Conservation (phyloP, 1,284 basidiomycete species). For the Cutaneotrichosporon mucoides region DNA sequence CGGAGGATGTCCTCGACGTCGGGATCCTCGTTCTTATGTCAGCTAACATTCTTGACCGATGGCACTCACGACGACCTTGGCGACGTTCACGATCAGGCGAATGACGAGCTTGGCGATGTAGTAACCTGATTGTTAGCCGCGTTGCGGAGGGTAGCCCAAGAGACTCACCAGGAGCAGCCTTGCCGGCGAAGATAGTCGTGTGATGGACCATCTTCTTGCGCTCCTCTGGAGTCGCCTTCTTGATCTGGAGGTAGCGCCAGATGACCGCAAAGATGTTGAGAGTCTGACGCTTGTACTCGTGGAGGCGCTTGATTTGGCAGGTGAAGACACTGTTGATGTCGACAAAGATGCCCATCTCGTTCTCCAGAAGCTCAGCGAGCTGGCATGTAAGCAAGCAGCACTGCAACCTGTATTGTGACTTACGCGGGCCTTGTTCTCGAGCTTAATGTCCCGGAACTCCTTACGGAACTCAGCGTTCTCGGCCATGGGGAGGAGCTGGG, state of each 20-base stretch:
- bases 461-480: constrained; percentile 69
- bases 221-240: constrained; percentile 69
- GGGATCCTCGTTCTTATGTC: constrained; percentile 63
- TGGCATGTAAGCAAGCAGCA: constrained; percentile 9
- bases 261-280: constrained; percentile 63
- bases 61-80: constrained; percentile 59
- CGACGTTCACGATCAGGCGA: constrained; percentile 82
- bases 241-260: constrained; percentile 76
- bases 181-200: constrained; percentile 82
- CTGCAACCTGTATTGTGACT: constrained; percentile 2
- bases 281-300: constrained; percentile 64
- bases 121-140: constrained; percentile 32
- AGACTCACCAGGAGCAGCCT: constrained; percentile 47
- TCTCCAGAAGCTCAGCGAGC: constrained; percentile 67
- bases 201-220: constrained; percentile 62
- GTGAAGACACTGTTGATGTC: constrained; percentile 77
- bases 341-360: constrained; percentile 64
- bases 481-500: constrained; percentile 53
- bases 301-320: constrained; percentile 77
- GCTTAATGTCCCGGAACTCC: constrained; percentile 78
- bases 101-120: constrained; percentile 64
- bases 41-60: neutral
- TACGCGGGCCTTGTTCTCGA: constrained; percentile 72
- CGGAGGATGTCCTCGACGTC: constrained; percentile 78
- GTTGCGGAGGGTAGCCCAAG: neutral